A percentile compares a stretch with the other conserved stretches of the same genome.
Conservation (phyloP, 257 asterid genomes). For the Ilex asprella region DNA sequence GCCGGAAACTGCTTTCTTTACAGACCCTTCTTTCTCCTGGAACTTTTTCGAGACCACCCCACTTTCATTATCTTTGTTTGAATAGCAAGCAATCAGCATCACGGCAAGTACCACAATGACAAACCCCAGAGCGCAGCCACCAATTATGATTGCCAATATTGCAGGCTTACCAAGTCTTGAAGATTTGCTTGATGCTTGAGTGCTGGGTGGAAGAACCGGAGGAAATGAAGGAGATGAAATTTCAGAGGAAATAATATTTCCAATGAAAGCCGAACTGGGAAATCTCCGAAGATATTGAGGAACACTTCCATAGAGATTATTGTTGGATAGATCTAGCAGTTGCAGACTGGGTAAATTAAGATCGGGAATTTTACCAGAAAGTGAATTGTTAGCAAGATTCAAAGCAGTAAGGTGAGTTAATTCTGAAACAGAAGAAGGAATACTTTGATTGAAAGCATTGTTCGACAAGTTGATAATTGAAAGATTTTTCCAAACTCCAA, state of each 20-base stretch:
- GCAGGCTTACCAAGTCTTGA: constrained; percentile 47
- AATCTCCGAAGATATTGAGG: constrained; percentile 70
- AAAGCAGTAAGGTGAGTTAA: constrained; percentile 62
- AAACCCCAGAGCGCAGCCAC: constrained; percentile 43
- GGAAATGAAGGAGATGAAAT: constrained; percentile 15
- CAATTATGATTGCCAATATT: constrained; percentile 70
- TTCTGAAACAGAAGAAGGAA: constrained; percentile 65
- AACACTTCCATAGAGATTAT: constrained; percentile 56
- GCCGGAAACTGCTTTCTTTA: constrained; percentile 36
- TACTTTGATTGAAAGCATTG: constrained; percentile 55
- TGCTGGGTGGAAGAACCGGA: constrained; percentile 35
- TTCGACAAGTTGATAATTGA: constrained; percentile 59
- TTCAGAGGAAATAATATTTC: constrained; percentile 36
- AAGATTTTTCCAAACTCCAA: constrained; percentile 55
- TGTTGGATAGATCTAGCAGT: constrained; percentile 59
- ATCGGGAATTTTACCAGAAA: constrained; percentile 72
- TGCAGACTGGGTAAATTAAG: constrained; percentile 52
- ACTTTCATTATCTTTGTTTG: constrained; percentile 28
- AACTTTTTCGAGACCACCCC: constrained; percentile 6
- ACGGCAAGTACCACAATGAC: constrained; percentile 24
- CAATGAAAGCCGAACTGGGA: constrained; percentile 60
- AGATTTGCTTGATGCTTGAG: constrained; percentile 29
- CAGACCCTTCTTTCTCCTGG: constrained; percentile 28
- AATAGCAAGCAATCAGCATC: constrained; percentile 31
- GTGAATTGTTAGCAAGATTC: constrained; percentile 63